Evolutionary conservation across 768 basidiomycete species (phyloP).

Genomic region (Lactarius hengduanensis): DNA sequence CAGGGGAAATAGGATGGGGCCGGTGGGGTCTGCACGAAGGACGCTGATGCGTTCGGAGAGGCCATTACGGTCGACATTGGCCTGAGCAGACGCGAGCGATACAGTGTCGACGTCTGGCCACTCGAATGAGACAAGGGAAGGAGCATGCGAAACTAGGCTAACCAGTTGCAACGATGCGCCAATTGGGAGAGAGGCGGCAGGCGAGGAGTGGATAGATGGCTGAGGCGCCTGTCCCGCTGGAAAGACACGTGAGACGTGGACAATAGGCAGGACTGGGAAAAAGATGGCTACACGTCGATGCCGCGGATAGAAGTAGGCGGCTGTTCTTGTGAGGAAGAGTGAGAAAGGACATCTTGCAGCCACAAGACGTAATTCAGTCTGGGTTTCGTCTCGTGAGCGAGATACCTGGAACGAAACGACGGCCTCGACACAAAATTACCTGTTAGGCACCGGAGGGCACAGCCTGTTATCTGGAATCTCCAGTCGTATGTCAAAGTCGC

Average conservation of each 20-base stretch:
- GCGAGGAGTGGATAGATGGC: slow-evolving; percentile 85
- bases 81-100: slow-evolving; percentile 55
- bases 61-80: slow-evolving; percentile 58
- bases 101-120: slow-evolving; percentile 63
- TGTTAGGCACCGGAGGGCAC: slow-evolving; percentile 72
- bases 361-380: slow-evolving; percentile 88
- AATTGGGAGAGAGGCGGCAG: slow-evolving; percentile 50
- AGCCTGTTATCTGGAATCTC: slow-evolving; percentile 67
- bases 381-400: not conserved
- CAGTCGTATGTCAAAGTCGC: slow-evolving; percentile 69
- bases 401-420: not conserved
- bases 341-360: slow-evolving; percentile 62
- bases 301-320: slow-evolving; percentile 41
- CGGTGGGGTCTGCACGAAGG: slow-evolving; percentile 37
- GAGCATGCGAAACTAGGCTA: not conserved
- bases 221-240: slow-evolving; percentile 86
- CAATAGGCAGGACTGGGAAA: not conserved
- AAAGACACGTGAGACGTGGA: not conserved
- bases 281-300: slow-evolving; percentile 65
- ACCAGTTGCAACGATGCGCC: slow-evolving; percentile 75
- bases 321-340: slow-evolving; percentile 13
- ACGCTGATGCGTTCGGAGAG: slow-evolving; percentile 54
- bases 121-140: not conserved
- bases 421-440: not conserved
- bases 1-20: slow-evolving; percentile 49